Base-by-base conservation (phyloP, 1,139 yeast species). In the Saccharomyces hybrid region DNA sequence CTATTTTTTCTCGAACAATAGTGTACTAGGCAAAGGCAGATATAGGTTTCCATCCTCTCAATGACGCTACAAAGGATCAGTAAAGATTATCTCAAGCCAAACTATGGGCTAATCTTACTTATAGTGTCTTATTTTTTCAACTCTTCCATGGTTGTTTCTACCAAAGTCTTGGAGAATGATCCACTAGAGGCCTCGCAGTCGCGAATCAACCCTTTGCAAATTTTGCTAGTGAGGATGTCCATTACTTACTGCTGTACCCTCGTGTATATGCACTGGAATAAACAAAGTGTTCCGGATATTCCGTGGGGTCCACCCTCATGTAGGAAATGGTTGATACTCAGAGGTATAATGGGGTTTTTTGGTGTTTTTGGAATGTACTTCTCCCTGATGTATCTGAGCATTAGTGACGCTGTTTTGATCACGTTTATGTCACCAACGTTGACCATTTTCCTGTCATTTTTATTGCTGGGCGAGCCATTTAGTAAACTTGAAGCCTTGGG, bases 351-450 rank as follows among this genome's bases (percentile, higher is more conserved):
- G 21, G 97, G 97, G 2, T 89, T 88, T 61, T 69, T 84, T 58
- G 96, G 96, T 2, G 90, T 86, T 2, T 84, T 84, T 67, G 84
- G 89, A 2, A 71, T 85, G 65, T 89, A 88, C 68, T 88, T 77
- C 67, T 82, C 96, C 1, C 74, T 90, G 59, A 78, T 83, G 70
- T 88, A 86, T 67, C 75, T 90, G 50, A 81, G 88, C 55, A 77
- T 88, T n/a, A 82, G 89, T 51, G 88, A 83, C 59, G 89, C 95
- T 0, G 85, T 88, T 1, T 86, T 88, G 14, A 83, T 90, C 55
- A 83, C 95, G 0, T 90, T 89, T 62, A 71, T 90, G 61, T 77
- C 84, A 0, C 97, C 97, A 0, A 78, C 88, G 59, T 78, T 86
- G 26, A 86, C 96, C 0, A 88, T 90, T 0, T 73, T 88, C 42